phyloP scores from a whole-genome alignment of 306 rosid species.

The Oemleria cerasiformis region DNA sequence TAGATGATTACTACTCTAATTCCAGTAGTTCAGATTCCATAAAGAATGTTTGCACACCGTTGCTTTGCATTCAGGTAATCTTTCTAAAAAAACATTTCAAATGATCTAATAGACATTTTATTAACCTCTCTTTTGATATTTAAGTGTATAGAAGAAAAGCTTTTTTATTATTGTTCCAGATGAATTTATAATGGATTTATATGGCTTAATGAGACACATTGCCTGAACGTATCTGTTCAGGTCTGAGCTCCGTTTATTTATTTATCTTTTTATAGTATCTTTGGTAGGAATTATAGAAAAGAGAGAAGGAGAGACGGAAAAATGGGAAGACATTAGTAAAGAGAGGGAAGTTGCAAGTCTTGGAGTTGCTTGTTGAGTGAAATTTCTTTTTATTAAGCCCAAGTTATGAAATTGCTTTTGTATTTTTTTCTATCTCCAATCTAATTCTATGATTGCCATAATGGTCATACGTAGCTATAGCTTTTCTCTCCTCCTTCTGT shows the following conservation, averaged over 20 bases:
- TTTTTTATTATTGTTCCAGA: background rate
- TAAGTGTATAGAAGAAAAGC: background rate
- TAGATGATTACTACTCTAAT: conserved; percentile 76
- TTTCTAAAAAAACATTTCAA: background rate
- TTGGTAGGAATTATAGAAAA: background rate
- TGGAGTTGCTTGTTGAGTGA: conserved; percentile 1
- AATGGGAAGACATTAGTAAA: background rate
- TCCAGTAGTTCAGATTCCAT: conserved; percentile 82
- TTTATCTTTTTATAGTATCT: background rate
- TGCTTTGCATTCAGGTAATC: conserved; percentile 94
- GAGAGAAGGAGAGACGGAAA: background rate
- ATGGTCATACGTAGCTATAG: background rate
- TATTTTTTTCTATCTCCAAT: background rate
- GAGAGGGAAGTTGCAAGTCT: background rate
- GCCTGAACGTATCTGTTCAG: background rate
- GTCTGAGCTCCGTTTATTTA: too few relatives aligned
- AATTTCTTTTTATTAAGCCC: background rate
- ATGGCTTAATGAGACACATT: background rate
- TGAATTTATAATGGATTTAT: background rate
- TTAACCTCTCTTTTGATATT: background rate
- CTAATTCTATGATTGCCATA: background rate
- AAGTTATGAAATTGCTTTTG: background rate
- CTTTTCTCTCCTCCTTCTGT: background rate
- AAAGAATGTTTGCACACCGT: conserved; percentile 68
- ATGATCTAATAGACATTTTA: background rate